Base-by-base conservation (phyloP, 768 basidiomycete species). In the Hygrophoropsis aurantiaca region DNA sequence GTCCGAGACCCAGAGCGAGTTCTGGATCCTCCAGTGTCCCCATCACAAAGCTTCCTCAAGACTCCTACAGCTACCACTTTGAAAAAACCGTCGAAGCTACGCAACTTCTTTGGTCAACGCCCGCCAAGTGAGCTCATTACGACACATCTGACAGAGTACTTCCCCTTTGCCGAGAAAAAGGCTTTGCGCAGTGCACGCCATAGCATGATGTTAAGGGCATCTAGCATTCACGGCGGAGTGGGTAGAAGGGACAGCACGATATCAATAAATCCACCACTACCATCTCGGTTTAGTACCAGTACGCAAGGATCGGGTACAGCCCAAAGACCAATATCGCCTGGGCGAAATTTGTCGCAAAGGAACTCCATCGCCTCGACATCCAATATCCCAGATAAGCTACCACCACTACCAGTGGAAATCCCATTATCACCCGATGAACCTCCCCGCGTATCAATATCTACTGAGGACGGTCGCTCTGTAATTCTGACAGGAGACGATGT, bases 61-160 rank as follows among this genome's bases (percentile, higher is more conserved):
- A 51, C 40, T 24, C 54, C 48, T 11, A 47, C 40, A 24, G 35
- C 43, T 19, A 23, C 19, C 33, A 35, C 57, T 40, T 25, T 45
- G 42, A 80, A 80, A 56, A 71, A 75, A 8, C 80, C 84, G 3
- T 79, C 80, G 18, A 94, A 91, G 59, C 64, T 94, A 39, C 89
- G 89, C 67, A 94, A 93, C 74, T 99, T 98, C 75, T 95, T 97
- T 57, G 97, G 95, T 13, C 97, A 97, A 59, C 88, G 97, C 33
- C 97, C 97, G 0, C 94, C 97, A 0, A 92, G 89, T 69, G 97
- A 98, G 66, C 82, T 98, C 52, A 98, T 98, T 72, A 90, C 94
- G 20, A 95, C 77, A 6, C 94, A 98, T 61, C 68, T 98, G 42
- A 84, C 87, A 16, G 94, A 97, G 51, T 99, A 88, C 74, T 99